These are phyloP conservation scores for Myriosclerotinia scirpicola DNA, from an alignment of 2,329 filamentous ascomycete species.

Conservation along the genomic window DNA sequence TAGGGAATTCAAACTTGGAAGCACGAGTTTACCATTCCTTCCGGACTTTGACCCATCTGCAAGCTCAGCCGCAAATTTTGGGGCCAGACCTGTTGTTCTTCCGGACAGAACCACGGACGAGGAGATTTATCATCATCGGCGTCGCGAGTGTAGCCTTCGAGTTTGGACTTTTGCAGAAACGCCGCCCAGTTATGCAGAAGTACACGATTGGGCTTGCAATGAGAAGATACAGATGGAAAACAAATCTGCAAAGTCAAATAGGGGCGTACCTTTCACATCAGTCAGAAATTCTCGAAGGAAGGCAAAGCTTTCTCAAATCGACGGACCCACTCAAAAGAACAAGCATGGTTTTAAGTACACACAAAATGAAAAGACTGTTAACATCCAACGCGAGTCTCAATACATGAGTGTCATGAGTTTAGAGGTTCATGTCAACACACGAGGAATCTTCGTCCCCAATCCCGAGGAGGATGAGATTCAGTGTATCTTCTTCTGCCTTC, in stretches of 20 bases:
- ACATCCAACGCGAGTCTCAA: constrained; percentile 78
- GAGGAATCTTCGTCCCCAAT: constrained; percentile 78
- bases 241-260: constrained; percentile 28
- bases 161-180: constrained; percentile 74
- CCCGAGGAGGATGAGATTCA: constrained; percentile 87
- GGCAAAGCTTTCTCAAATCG: constrained; percentile 73
- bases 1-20: constrained; percentile 75
- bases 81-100: constrained; percentile 49
- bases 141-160: constrained; percentile 59
- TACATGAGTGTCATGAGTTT: constrained; percentile 98
- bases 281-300: constrained; percentile 29
- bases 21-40: constrained; percentile 74
- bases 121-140: constrained; percentile 51
- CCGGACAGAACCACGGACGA: constrained; percentile 55
- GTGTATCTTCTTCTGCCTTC: constrained; percentile 87
- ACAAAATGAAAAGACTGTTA: constrained; percentile 71
- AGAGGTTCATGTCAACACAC: constrained; percentile 87
- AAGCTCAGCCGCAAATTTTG: constrained; percentile 55
- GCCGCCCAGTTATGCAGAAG: constrained; percentile 70
- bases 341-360: constrained; percentile 83
- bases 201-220: constrained; percentile 62
- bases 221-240: constrained; percentile 40
- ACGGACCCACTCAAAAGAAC: constrained; percentile 81
- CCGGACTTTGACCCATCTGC: constrained; percentile 72
- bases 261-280: constrained; percentile 25